Conservation (phyloP, 1,284 basidiomycete species). For the Melampsora americana region DNA sequence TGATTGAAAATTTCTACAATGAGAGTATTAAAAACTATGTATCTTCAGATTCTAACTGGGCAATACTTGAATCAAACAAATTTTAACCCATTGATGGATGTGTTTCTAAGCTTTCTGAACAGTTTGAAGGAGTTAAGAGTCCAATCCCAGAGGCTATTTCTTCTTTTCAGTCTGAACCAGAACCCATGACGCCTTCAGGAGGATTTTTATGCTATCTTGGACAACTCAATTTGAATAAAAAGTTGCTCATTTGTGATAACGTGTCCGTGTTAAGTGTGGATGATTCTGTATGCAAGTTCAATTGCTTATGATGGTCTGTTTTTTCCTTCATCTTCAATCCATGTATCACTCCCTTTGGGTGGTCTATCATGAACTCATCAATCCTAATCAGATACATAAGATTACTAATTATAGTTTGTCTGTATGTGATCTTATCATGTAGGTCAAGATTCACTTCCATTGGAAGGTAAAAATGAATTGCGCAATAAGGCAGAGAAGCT, state of each 20-base stretch:
- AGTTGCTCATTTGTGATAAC: constrained; percentile 62
- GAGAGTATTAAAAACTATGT: constrained; percentile 50
- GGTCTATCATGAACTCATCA: constrained; percentile 51
- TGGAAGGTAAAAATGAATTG: constrained; percentile 42
- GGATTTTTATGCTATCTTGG: constrained; percentile 87
- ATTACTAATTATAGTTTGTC: too few relatives aligned
- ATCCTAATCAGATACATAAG: too few relatives aligned
- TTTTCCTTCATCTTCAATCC: constrained; percentile 61
- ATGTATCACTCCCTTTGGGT: constrained; percentile 86
- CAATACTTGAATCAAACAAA: constrained; percentile 72
- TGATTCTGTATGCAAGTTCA: constrained; percentile 61
- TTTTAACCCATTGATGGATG: constrained; percentile 73
- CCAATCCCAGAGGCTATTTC: constrained; percentile 72
- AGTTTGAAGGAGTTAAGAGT: constrained; percentile 57
- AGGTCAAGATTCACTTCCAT: constrained; percentile 62
- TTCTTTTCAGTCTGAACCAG: constrained; percentile 64
- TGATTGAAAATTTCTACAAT: constrained; percentile 48
- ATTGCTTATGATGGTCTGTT: constrained; percentile 65
- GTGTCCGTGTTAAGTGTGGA: background rate
- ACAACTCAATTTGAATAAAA: constrained; percentile 87
- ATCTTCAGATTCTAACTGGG: constrained; percentile 69
- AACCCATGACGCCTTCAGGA: constrained; percentile 77
- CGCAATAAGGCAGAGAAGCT: constrained; percentile 37
- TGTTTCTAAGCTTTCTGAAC: constrained; percentile 65
- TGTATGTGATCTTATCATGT: constrained; percentile 45